phyloP scores from a whole-genome alignment of 2,329 filamentous ascomycete genomes.

The Penicillium sp. region DNA sequence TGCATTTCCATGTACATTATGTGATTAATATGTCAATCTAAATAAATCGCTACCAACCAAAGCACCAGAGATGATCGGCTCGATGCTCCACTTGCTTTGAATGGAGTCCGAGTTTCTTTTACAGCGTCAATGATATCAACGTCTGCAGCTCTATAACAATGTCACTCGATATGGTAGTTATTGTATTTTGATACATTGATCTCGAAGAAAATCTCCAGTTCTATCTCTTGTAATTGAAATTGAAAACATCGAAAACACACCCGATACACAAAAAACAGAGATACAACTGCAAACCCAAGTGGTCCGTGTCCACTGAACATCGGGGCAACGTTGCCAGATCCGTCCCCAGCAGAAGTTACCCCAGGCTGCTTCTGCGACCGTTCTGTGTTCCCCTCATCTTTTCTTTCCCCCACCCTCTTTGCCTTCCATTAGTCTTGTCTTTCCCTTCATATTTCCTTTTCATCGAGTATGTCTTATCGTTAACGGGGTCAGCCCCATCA shows the following conservation, averaged over 20 bases:
- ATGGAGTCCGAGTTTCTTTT: not conserved
- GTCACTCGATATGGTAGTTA: too few relatives aligned
- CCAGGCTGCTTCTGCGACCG: constrained; percentile 5
- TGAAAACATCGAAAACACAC: not conserved
- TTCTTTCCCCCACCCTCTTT: constrained; percentile 2
- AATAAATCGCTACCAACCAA: not conserved
- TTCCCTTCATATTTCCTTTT: constrained; percentile 13
- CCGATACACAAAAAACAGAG: not conserved
- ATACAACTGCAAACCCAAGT: constrained; percentile 7
- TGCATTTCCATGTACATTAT: not conserved
- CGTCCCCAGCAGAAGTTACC: constrained; percentile 15
- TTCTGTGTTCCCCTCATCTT: constrained; percentile 14
- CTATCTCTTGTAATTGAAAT: not conserved
- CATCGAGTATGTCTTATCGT: constrained; percentile 23
- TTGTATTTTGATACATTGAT: too few relatives aligned
- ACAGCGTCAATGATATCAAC: too few relatives aligned
- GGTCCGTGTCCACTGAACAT: constrained; percentile 28
- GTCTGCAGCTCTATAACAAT: too few relatives aligned
- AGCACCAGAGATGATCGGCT: constrained; percentile 15
- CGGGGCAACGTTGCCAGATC: constrained; percentile 28
- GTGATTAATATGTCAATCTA: not conserved
- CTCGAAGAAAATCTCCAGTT: not conserved
- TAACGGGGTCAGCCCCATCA: constrained; percentile 25
- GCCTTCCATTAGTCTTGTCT: not conserved
- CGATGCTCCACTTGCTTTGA: constrained; percentile 7